phyloP scores from a whole-genome alignment of 148 eudicot species.

The Arctostaphylos glauca region DNA sequence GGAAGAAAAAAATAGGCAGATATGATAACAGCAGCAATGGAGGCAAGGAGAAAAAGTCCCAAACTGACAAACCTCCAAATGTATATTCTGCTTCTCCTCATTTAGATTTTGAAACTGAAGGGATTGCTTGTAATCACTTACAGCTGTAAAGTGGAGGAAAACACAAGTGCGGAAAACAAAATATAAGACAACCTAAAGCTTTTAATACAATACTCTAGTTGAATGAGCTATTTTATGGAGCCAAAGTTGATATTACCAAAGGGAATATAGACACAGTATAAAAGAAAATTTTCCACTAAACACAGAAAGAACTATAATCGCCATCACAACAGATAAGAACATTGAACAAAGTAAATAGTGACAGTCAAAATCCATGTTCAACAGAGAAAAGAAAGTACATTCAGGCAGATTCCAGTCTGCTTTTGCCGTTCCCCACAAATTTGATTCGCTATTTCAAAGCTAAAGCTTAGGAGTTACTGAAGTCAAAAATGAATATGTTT shows the following conservation, averaged over 20 bases:
- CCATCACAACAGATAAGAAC: not conserved
- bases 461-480: not conserved
- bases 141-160: conserved; percentile 45
- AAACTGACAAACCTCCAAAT: conserved; percentile 66
- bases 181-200: not conserved
- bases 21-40: not conserved
- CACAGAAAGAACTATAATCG: not conserved
- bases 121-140: conserved; percentile 89
- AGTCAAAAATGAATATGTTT: not conserved
- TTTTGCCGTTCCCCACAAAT: not conserved
- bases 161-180: not conserved
- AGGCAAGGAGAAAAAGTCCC: not conserved
- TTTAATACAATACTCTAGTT: not conserved
- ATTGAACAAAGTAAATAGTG: not conserved
- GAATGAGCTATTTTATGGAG: not conserved
- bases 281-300: not conserved
- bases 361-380: not conserved
- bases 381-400: too few species aligned
- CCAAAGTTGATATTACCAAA: not conserved
- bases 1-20: not conserved
- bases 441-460: not conserved
- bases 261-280: not conserved
- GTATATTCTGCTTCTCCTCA: conserved; percentile 93
- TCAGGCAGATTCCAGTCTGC: not conserved
- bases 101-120: conserved; percentile 85